These are phyloP conservation scores for Rhynchosporium agropyri DNA, from an alignment of 2,329 filamentous ascomycete genomes.

Conservation along the genomic window DNA sequence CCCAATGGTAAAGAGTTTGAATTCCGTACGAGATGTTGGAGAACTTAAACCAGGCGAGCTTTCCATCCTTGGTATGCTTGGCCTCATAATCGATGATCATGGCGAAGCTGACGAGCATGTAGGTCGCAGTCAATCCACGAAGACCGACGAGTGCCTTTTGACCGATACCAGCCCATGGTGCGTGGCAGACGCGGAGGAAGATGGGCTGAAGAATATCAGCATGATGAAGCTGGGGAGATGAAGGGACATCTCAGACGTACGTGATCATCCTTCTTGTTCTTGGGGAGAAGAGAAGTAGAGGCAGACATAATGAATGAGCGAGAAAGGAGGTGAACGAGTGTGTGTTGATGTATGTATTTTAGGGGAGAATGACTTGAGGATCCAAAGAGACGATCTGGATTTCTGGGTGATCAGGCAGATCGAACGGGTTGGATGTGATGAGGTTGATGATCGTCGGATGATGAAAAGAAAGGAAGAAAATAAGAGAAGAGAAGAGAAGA, in stretches of 20 bases:
- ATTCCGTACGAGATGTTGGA: slow-evolving; percentile 39
- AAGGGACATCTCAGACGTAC: slow-evolving; percentile 25
- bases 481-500: slow-evolving; percentile 14
- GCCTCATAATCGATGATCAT: slow-evolving; percentile 38
- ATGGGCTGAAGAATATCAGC: slow-evolving; percentile 36
- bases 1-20: slow-evolving; percentile 39
- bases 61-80: slow-evolving; percentile 28
- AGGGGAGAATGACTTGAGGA: slow-evolving; percentile 12
- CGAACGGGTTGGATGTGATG: slow-evolving; percentile 13
- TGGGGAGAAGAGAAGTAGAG: slow-evolving; percentile 42
- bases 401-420: neutral
- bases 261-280: slow-evolving; percentile 36
- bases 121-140: slow-evolving; percentile 34
- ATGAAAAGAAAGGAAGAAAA: slow-evolving; percentile 11
- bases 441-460: slow-evolving; percentile 20
- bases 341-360: neutral
- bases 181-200: slow-evolving; percentile 43
- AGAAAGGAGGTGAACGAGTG: neutral
- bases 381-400: slow-evolving; percentile 12
- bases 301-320: slow-evolving; percentile 37
- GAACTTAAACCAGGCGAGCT: slow-evolving; percentile 38
- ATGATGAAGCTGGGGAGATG: slow-evolving; percentile 3
- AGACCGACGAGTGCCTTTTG: slow-evolving; percentile 38
- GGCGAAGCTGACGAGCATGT: slow-evolving; percentile 34
- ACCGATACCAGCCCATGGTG: slow-evolving; percentile 40